A percentile compares a stretch with the other conserved stretches of the same genome.
phyloP scores from a whole-genome alignment of 306 rosid species.

The Trifolium pratense region DNA sequence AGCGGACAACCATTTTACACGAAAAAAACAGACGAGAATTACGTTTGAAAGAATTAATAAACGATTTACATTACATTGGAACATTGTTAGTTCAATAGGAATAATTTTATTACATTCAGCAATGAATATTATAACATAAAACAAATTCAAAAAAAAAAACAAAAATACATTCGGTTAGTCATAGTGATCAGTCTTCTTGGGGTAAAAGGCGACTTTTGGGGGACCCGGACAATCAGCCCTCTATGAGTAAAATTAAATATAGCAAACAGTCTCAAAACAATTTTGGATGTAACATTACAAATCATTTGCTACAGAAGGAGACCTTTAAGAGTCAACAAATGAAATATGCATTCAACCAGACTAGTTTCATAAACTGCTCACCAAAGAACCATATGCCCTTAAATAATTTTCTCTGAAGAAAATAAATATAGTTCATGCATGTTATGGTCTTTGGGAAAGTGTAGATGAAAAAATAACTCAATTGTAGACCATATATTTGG shows the following conservation, averaged over 20 bases:
- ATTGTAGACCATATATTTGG: conserved; percentile 98
- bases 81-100: too few relatives aligned
- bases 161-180: too few relatives aligned
- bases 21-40: too few relatives aligned
- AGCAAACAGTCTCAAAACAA: conserved; percentile 19
- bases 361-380: conserved; percentile 34
- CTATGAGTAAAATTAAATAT: not conserved
- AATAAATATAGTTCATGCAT: conserved; percentile 8
- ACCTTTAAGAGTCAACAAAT: conserved; percentile 19
- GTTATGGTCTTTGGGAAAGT: conserved; percentile 32
- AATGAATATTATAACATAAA: too few relatives aligned
- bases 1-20: too few relatives aligned
- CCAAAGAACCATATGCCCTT: conserved; percentile 32
- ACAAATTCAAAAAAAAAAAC: too few relatives aligned
- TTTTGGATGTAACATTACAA: conserved; percentile 12
- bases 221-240: too few relatives aligned
- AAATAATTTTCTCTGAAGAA: conserved; percentile 23
- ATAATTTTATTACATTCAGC: too few relatives aligned
- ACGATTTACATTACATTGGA: too few relatives aligned
- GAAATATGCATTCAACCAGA: conserved; percentile 26
- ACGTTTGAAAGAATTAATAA: too few relatives aligned
- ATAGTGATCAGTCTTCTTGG: too few relatives aligned
- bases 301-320: conserved; percentile 31
- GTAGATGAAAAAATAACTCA: conserved; percentile 49
- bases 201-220: too few relatives aligned